These are phyloP conservation scores for Solanum boliviense DNA, from an alignment of 257 asterid species.

Conservation along the genomic window DNA sequence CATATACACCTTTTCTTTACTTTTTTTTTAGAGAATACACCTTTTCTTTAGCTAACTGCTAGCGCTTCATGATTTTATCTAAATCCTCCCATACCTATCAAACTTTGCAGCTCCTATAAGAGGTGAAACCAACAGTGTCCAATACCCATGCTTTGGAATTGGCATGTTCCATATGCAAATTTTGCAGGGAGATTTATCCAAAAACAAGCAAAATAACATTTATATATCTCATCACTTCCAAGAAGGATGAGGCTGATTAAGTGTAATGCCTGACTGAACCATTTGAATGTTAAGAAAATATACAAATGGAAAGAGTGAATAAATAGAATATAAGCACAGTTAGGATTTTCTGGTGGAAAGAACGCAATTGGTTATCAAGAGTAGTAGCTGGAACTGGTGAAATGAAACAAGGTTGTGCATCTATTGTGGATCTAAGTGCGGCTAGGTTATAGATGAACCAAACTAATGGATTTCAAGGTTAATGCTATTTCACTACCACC, in stretches of 20 bases:
- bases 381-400: not conserved
- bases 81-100: not conserved
- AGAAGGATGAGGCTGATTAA: not conserved
- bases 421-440: not conserved
- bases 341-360: not conserved
- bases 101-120: not conserved
- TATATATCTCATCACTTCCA: not conserved
- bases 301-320: not conserved
- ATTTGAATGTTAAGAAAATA: not conserved
- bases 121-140: not conserved
- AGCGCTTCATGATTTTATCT: not conserved
- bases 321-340: not conserved
- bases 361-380: not conserved
- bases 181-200: not conserved
- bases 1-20: too few relatives aligned
- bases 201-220: not conserved
- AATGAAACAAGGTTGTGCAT: not conserved
- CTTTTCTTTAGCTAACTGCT: not conserved
- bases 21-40: too few relatives aligned
- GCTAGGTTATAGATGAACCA: not conserved
- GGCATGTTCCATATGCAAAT: not conserved
- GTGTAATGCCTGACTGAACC: not conserved
- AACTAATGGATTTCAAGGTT: not conserved
- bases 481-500: not conserved
- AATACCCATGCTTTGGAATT: not conserved